Evolutionary conservation across 768 basidiomycete species (phyloP), one percentile per base, ranked within the genome.

Genomic region (Arthromyces matolae): DNA sequence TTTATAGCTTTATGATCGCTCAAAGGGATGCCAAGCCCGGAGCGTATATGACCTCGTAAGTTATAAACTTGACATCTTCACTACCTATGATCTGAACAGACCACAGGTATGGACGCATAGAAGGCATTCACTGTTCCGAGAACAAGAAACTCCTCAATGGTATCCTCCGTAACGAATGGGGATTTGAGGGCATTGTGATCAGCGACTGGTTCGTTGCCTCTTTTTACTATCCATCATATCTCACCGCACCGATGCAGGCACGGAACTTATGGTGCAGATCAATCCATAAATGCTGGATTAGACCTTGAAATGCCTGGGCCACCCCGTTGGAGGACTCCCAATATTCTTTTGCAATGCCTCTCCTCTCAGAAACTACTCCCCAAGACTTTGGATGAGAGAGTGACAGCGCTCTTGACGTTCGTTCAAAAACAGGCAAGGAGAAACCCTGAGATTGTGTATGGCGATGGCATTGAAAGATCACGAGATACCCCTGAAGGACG

Each of bases 281-380:
- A 77, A 47, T 64, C 78, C 9, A 66, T 88, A 44, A 89, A 89
- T 57, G 85, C 86, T 12, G 86, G 87, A 4, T 68, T 89, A 22
- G 84, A 89, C 59, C 75, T 90, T 25, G 85, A 88, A 64, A 88
- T 86, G 85, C 85, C 85, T 2, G 86, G 87, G 2, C 75, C 77
- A 16, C 78, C 82, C 49, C 80, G 84, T 34, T 87, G 84, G 86
- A 75, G 87, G 43, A 79, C 73, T 0, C 67, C 60, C 13, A 45
- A 60, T 3, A 68, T 75, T 25, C 64, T 73, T 14, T 56, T 69
- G 29, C 70, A 70, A 35, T 66, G 60, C 41, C 57, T 71, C 3
- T 67, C 68, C 12, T 55, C 61, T 27, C 60, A 80, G 59, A 88
- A 88, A 60, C 51, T 82, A 14, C 63, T 70, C 9, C 53, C 60